phyloP scores from a whole-genome alignment of 169 alveolate species.

The Plasmodium vinckei region DNA sequence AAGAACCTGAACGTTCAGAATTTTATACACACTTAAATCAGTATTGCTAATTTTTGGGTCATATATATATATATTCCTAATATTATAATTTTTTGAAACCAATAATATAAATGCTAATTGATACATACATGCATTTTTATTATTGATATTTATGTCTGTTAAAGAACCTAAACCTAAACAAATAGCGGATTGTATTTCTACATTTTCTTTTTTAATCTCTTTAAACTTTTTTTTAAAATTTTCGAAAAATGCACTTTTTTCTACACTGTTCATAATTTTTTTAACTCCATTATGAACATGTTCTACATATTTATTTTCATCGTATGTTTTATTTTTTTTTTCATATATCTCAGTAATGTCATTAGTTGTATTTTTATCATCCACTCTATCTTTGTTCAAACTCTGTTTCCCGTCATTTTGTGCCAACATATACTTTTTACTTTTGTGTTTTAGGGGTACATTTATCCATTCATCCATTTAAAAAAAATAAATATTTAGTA shows the following conservation, averaged over 20 bases:
- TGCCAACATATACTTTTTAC: conserved; percentile 2
- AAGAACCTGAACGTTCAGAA: conserved; percentile 6
- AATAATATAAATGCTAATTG: conserved; percentile 36
- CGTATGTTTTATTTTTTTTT: background rate
- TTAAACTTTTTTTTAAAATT: conserved; percentile 23
- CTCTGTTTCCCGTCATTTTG: background rate
- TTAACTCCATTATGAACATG: conserved; percentile 19
- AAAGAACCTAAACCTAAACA: conserved; percentile 67
- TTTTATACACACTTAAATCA: conserved; percentile 11
- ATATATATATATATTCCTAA: conserved; percentile 14
- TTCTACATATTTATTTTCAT: conserved; percentile 8
- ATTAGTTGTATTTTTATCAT: background rate
- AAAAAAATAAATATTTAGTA: background rate
- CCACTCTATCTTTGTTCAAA: background rate
- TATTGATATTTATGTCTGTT: conserved; percentile 21
- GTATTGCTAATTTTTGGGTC: conserved; percentile 48
- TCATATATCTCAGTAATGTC: background rate
- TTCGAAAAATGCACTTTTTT: conserved; percentile 38
- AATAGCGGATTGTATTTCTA: conserved; percentile 7
- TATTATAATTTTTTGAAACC: conserved; percentile 15
- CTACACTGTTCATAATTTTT: conserved; percentile 20
- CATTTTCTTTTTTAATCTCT: conserved; percentile 2
- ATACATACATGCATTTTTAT: conserved; percentile 33
- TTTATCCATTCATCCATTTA: conserved; percentile 61
- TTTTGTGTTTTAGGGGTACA: conserved; percentile 14